Percentiles rank a stretch among this genome's conserved stretches.
These are phyloP conservation scores for Heritiera littoralis DNA, from an alignment of 345 rosid species.

Conservation along the genomic window DNA sequence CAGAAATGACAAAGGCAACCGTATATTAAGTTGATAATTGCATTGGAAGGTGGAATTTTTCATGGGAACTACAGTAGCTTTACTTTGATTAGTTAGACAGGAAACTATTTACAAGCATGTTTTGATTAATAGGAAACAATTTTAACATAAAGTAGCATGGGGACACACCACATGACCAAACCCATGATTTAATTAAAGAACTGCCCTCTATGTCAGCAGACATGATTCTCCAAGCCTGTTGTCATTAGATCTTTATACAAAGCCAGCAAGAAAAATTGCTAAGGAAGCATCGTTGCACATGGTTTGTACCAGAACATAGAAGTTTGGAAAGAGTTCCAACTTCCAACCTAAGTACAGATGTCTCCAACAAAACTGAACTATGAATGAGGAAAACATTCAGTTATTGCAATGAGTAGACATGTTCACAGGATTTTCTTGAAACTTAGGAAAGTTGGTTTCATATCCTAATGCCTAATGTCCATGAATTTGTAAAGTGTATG, in stretches of 20 bases:
- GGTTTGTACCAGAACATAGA: background rate
- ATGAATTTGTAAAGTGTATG: background rate
- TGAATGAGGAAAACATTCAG: background rate
- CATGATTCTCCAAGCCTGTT: background rate
- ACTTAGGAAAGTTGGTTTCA: background rate
- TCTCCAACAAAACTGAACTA: background rate
- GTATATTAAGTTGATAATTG: background rate
- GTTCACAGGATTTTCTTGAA: background rate
- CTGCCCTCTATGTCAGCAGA: background rate
- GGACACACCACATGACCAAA: constrained; percentile 8
- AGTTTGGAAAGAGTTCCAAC: background rate
- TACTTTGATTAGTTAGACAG: background rate
- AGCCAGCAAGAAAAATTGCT: background rate
- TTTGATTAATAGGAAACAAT: background rate
- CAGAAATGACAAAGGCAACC: background rate
- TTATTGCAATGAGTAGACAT: background rate
- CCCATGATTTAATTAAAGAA: background rate
- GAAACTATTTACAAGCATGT: background rate
- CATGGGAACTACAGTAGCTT: background rate
- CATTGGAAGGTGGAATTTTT: background rate
- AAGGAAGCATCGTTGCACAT: background rate
- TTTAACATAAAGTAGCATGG: background rate
- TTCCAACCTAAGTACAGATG: background rate
- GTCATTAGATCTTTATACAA: background rate
- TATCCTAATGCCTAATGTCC: background rate